These are phyloP conservation scores for Logfia minima DNA, from an alignment of 129 eudicot genomes.

Conservation along the genomic window DNA sequence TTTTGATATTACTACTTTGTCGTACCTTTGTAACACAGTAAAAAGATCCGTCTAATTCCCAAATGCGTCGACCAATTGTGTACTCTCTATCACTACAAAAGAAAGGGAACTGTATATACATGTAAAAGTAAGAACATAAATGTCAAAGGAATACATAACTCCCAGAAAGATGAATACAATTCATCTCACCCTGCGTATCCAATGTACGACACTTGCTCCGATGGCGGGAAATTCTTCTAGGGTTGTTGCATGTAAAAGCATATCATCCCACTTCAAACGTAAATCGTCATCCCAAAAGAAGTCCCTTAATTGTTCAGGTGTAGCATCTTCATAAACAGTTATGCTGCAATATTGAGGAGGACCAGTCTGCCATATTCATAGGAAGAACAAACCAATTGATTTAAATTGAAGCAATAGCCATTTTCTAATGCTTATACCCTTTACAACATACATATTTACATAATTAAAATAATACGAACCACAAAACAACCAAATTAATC, in stretches of 20 bases:
- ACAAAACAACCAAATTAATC: too few relatives aligned
- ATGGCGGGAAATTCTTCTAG: constrained; percentile 69
- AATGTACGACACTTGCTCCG: constrained; percentile 85
- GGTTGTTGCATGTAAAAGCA: constrained; percentile 62
- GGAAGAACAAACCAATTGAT: not conserved
- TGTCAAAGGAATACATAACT: not conserved
- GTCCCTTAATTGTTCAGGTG: constrained; percentile 84
- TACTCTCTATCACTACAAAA: constrained; percentile 95
- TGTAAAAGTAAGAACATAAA: constrained; percentile 3
- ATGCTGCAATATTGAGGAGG: constrained; percentile 92
- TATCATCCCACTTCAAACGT: constrained; percentile 85
- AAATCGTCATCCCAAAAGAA: constrained; percentile 95
- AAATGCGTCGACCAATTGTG: constrained; percentile 76
- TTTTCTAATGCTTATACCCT: too few relatives aligned
- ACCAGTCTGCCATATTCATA: constrained; percentile 49
- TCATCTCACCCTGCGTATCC: constrained; percentile 77
- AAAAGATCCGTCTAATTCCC: constrained; percentile 78
- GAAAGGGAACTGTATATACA: constrained; percentile 75
- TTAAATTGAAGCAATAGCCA: not conserved
- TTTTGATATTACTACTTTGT: not conserved
- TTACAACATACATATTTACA: too few relatives aligned
- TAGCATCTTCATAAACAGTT: constrained; percentile 82
- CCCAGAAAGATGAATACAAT: constrained; percentile 1
- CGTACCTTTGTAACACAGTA: constrained; percentile 95
- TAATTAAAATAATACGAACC: too few relatives aligned